phyloP scores from a whole-genome alignment of 305 asterid genomes.

The Fraxinus sp. region DNA sequence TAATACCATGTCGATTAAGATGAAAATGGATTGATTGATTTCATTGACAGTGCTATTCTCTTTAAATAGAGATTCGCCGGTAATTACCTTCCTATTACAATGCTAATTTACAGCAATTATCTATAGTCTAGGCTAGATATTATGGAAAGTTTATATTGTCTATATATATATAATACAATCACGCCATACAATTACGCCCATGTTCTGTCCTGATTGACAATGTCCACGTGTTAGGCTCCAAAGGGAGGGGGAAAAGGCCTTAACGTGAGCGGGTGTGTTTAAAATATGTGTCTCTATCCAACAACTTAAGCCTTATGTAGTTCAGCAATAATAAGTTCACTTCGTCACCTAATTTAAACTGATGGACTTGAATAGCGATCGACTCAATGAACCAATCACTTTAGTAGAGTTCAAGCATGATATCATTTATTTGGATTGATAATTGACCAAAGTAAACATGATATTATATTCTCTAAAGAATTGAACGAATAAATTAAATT shows the following conservation, averaged over 20 bases:
- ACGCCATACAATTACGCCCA: background rate
- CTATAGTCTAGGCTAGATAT: background rate
- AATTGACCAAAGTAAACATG: background rate
- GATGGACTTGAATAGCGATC: background rate
- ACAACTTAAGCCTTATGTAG: background rate
- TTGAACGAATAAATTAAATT: constrained; percentile 9
- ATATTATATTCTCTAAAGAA: background rate
- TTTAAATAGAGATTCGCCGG: background rate
- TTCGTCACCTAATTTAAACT: background rate
- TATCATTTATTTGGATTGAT: background rate
- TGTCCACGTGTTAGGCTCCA: background rate
- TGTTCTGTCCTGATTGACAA: background rate
- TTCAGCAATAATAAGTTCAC: background rate
- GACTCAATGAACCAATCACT: background rate
- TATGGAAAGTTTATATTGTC: background rate
- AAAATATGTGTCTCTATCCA: background rate
- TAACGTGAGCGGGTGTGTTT: background rate
- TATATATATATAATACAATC: background rate
- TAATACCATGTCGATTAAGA: background rate
- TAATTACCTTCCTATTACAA: background rate
- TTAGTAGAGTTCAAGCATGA: background rate
- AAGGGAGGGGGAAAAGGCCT: background rate
- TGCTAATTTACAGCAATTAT: background rate
- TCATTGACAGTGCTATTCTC: background rate
- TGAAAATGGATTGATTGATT: background rate